Conservation (phyloP, 73 alveolate genomes). For the Paramecium primaurelia region DNA sequence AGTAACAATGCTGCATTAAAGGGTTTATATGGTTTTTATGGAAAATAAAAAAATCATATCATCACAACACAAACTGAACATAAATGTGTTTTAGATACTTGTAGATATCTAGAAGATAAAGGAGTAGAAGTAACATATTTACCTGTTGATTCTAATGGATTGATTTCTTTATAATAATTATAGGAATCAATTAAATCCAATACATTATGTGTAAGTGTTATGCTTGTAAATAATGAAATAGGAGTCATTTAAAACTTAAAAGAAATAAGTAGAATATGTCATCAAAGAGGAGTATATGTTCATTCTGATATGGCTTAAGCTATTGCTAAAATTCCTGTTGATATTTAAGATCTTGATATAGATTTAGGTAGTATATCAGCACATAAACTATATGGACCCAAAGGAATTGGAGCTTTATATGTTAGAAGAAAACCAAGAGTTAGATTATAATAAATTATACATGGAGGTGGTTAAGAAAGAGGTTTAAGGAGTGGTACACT, state of each 20-base stretch:
- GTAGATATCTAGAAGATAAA: slow-evolving; percentile 93
- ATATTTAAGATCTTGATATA: slow-evolving; percentile 81
- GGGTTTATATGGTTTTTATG: slow-evolving; percentile 88
- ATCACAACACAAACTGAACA: slow-evolving; percentile 97
- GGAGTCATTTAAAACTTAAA: slow-evolving; percentile 99
- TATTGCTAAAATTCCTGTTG: slow-evolving; percentile 89
- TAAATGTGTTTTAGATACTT: slow-evolving; percentile 97
- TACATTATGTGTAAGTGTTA: slow-evolving; percentile 91
- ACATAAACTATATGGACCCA: slow-evolving; percentile 98
- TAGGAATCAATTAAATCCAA: slow-evolving; percentile 84
- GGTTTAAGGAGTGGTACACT: slow-evolving; percentile 98
- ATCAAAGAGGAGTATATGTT: slow-evolving; percentile 85
- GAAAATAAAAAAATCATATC: slow-evolving; percentile 85
- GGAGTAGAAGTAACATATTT: slow-evolving; percentile 94
- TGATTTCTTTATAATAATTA: slow-evolving; percentile 65
- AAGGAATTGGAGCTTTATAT: slow-evolving; percentile 96
- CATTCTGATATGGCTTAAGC: slow-evolving; percentile 99
- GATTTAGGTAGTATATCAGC: slow-evolving; percentile 89
- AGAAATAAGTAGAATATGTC: slow-evolving; percentile 93
- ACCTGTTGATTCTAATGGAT: slow-evolving; percentile 94
- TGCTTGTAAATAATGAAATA: slow-evolving; percentile 98
- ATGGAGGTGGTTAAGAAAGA: slow-evolving; percentile 98
- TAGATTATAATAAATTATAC: slow-evolving; percentile 82
- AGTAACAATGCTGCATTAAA: slow-evolving; percentile 94
- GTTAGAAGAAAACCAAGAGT: slow-evolving; percentile 97